Base-by-base conservation (phyloP, 2,329 filamentous ascomycete genomes). In the Paraconiothyrium sp. region DNA sequence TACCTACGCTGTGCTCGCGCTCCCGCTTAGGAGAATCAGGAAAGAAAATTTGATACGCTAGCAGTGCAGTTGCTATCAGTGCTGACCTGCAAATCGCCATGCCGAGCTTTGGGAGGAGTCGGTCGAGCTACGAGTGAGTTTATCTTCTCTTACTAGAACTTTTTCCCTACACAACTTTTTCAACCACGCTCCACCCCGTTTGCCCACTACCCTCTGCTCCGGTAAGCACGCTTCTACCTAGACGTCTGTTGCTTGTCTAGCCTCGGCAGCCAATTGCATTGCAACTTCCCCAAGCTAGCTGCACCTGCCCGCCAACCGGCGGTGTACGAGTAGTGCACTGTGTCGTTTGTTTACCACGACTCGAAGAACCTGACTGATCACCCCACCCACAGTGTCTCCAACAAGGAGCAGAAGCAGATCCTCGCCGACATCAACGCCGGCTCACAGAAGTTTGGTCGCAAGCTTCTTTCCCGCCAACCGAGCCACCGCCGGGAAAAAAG, bases 121-220 rank as follows among this genome's bases (percentile, higher is more conserved):
- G 70, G 60, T 71, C 73, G 66, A 79, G 76, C 76, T 77, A 77
- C 69, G 76, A 78, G 77, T 79, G 70, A 78, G 76, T 75, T 55
- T 22, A 37, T n/a, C 58, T 44, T 60, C 56, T 61, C 68, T 59
- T 58, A 58, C 65, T n/a, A 30, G 55, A 66, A 62, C 49, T 58
- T 60, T 64, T 64, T 59, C 63, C 68, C 60, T 57, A 46, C 55
- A 22, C 41, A n/a, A 30, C 27, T 39, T 22, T 39, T 10, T 22
- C 49, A 22, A 37, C 48, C 35, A 11, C 27, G 22, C n/a, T 22
- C 34, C 52, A 46, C 30, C 20, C 22, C 27, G n/a, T 60, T 59
- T 61, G 50, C 52, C 39, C 20, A 47, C 20, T 32, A 37, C 24
- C 59, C 48, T 48, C 58, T 57, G 54, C 62, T 59, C 57, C 57